Evolutionary conservation across 345 rosid genomes (phyloP).

Genomic region (Camelina laxa): DNA sequence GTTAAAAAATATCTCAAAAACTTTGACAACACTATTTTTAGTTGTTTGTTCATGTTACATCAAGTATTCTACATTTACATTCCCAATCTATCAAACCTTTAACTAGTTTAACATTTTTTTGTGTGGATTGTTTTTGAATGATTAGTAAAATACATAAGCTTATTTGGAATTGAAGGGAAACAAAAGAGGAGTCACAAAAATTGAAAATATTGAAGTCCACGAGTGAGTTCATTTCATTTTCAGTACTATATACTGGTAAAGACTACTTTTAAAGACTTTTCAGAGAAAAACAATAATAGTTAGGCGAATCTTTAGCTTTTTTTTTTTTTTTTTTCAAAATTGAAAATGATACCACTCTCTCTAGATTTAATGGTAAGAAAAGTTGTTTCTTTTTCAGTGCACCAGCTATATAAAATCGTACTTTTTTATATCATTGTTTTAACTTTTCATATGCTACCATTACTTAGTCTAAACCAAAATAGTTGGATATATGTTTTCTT

Average conservation of each 20-base stretch:
- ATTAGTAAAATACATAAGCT: neutral
- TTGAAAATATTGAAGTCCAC: conserved; percentile 1
- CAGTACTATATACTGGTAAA: conserved; percentile 20
- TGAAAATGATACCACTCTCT: conserved; percentile 40
- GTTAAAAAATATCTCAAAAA: no score
- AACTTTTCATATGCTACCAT: conserved; percentile 34
- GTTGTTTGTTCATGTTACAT: neutral
- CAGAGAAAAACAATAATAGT: conserved; percentile 38
- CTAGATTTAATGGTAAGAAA: conserved; percentile 36
- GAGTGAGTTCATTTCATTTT: conserved; percentile 19
- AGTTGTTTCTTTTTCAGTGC: conserved; percentile 51
- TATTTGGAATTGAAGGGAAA: neutral
- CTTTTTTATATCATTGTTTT: conserved; percentile 41
- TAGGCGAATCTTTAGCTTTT: conserved; percentile 34
- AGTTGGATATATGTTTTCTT: neutral
- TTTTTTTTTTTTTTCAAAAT: conserved; percentile 27
- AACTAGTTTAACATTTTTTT: neutral
- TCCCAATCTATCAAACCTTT: no score
- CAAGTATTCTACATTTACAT: neutral
- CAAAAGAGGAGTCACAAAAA: neutral
- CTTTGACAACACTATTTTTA: neutral
- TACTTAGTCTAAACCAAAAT: neutral
- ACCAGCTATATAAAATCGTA: conserved; percentile 36
- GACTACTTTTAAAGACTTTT: conserved; percentile 39
- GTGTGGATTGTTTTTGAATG: neutral